Percentiles rank a stretch among this genome's conserved stretches.
phyloP scores from a whole-genome alignment of 331 rosid genomes.

The Telfairia occidentalis region DNA sequence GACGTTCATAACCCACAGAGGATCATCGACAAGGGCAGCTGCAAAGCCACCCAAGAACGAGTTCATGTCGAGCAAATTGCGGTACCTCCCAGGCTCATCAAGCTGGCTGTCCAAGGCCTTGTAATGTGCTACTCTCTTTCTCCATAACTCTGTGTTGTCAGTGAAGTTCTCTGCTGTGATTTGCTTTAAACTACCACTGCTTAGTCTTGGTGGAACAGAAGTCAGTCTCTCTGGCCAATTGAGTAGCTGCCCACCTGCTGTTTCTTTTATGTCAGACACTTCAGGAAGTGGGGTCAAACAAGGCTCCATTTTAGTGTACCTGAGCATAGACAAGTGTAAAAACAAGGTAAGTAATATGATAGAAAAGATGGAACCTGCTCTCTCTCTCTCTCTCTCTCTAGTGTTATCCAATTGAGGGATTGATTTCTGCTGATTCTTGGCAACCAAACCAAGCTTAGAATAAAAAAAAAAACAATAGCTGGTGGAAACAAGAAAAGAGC shows the following conservation, averaged over 20 bases:
- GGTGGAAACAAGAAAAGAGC: conserved; percentile 13
- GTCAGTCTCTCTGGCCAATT: conserved; percentile 80
- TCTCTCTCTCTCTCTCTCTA: neutral
- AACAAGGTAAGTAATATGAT: neutral
- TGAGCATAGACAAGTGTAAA: conserved; percentile 8
- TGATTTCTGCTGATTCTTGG: neutral
- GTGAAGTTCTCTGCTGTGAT: conserved; percentile 46
- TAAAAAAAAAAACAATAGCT: conserved; percentile 10
- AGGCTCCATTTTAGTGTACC: conserved; percentile 74
- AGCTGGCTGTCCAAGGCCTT: conserved; percentile 52
- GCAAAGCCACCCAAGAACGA: conserved; percentile 82
- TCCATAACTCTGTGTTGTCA: conserved; percentile 52
- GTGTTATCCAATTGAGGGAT: neutral
- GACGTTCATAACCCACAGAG: conserved; percentile 86
- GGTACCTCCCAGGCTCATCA: conserved; percentile 60
- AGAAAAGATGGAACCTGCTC: neutral
- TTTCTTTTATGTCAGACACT: conserved; percentile 42
- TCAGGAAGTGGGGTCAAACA: conserved; percentile 84
- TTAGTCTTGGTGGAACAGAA: conserved; percentile 72
- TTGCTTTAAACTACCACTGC: conserved; percentile 48
- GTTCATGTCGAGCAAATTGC: conserved; percentile 86
- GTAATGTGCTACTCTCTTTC: conserved; percentile 54
- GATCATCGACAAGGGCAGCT: conserved; percentile 64
- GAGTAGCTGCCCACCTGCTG: conserved; percentile 58
- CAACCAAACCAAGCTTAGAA: conserved; percentile 20